A percentile compares a stretch with the other conserved stretches of the same genome.
phyloP scores from a whole-genome alignment of 306 rosid species.

The Castanea mollissima region DNA sequence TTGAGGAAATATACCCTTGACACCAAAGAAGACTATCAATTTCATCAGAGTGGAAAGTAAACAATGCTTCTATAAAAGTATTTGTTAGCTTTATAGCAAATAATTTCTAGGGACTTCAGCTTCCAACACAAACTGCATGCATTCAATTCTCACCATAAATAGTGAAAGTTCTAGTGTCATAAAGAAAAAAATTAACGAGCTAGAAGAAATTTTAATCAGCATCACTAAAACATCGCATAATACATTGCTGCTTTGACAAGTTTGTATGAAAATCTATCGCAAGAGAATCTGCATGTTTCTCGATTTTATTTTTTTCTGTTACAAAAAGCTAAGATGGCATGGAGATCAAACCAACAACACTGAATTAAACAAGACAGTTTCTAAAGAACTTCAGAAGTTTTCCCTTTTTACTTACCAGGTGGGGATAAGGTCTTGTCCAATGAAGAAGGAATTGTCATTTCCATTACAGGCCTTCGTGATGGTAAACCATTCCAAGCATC shows the following conservation, averaged over 20 bases:
- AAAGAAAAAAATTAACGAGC: too few relatives aligned
- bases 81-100: too few relatives aligned
- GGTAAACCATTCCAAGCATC: constrained; percentile 76
- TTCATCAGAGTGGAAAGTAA: too few relatives aligned
- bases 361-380: too few relatives aligned
- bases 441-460: constrained; percentile 91
- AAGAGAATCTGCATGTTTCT: background rate
- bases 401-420: constrained; percentile 51
- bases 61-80: too few relatives aligned
- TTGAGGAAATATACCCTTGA: too few relatives aligned
- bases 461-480: constrained; percentile 75
- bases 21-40: too few relatives aligned
- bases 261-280: background rate
- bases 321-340: background rate
- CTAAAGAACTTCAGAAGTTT: too few relatives aligned
- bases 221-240: background rate
- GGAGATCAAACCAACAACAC: too few relatives aligned
- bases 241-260: background rate
- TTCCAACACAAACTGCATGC: background rate
- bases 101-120: too few relatives aligned
- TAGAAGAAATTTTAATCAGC: background rate
- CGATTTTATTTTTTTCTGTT: background rate
- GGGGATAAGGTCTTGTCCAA: constrained; percentile 87
- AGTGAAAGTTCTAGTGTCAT: background rate
- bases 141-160: background rate